Evolutionary conservation across 2,329 filamentous ascomycete genomes (phyloP), one percentile per base, ranked within the genome.

Genomic region (Fusarium burgessii): DNA sequence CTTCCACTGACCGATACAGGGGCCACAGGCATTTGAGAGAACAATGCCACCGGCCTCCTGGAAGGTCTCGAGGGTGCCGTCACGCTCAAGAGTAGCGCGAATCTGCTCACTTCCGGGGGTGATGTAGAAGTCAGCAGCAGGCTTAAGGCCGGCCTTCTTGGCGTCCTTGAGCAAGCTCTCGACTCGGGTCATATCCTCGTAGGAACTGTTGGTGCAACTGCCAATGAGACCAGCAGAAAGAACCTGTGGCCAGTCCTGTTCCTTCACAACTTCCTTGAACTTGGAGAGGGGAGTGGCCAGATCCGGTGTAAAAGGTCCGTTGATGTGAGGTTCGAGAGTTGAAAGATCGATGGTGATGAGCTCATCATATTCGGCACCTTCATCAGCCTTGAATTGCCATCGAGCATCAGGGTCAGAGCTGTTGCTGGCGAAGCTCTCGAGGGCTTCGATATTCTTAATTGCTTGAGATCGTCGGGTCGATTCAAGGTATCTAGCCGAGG

Each of bases 221-320:
- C 96, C 96, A 78, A 99, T 98, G 63, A 99, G 87, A 80, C 95
- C 95, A 75, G 97, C 96, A 87, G 97, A 98, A 79, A 99, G 88
- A 81, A 97, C 94, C 83, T 96, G 91, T 23, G 96, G 96, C 96
- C 96, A 99, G 83, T 91, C 90, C 86, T 99, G 97, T 79, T 91
- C 90, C 87, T 97, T 94, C 79, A 95, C 95, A 75, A 94, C 93
- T 79, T 97, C 92, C 84, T 93, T 94, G 87, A 98, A 97, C 87
- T 98, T 96, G 85, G 94, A 97, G 82, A 99, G 97, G 55, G 96
- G 96, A 11, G 96, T 98, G 60, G 94, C 95, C 84, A 99, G 88
- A 90, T 99, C 96, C 68, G 96, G 96, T 32, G 96, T 99, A 90
- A 98, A 98, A 73, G 96, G 96, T 74, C 96, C 96, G 87, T 99